phyloP scores from a whole-genome alignment of 2,329 filamentous ascomycete genomes.

The Microdochium nivale region DNA sequence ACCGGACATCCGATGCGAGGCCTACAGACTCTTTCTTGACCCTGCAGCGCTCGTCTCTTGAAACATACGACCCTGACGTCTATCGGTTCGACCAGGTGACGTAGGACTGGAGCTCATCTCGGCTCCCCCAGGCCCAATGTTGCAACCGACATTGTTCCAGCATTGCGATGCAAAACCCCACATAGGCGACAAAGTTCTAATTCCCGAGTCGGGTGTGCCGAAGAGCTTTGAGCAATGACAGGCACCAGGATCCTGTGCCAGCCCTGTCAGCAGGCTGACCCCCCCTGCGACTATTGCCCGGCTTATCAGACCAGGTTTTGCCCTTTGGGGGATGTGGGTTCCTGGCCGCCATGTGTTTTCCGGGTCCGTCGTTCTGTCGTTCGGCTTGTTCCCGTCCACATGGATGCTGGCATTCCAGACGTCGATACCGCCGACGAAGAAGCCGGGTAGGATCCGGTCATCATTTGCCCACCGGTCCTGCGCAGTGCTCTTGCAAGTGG shows the following conservation, averaged over 20 bases:
- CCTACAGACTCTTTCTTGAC: no score
- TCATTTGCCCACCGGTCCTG: background rate
- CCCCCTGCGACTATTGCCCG: background rate
- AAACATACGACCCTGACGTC: no score
- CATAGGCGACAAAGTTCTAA: background rate
- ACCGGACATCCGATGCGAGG: no score
- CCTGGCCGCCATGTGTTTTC: background rate
- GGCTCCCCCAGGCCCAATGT: background rate
- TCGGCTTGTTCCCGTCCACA: background rate
- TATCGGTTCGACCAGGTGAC: background rate
- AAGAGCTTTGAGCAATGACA: background rate
- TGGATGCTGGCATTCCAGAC: no score
- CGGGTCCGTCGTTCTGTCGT: background rate
- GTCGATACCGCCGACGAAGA: no score
- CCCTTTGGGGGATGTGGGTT: background rate
- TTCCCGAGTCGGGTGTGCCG: background rate
- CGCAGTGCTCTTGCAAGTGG: background rate
- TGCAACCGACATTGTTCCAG: no score
- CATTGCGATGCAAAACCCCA: background rate
- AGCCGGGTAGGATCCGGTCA: background rate
- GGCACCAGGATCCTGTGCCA: background rate
- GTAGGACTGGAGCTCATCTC: background rate
- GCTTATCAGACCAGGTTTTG: background rate
- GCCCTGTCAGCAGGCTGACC: background rate
- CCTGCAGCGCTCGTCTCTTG: no score